phyloP scores from a whole-genome alignment of 2,329 filamentous ascomycete genomes.

The Pseudogymnoascus sp. region DNA sequence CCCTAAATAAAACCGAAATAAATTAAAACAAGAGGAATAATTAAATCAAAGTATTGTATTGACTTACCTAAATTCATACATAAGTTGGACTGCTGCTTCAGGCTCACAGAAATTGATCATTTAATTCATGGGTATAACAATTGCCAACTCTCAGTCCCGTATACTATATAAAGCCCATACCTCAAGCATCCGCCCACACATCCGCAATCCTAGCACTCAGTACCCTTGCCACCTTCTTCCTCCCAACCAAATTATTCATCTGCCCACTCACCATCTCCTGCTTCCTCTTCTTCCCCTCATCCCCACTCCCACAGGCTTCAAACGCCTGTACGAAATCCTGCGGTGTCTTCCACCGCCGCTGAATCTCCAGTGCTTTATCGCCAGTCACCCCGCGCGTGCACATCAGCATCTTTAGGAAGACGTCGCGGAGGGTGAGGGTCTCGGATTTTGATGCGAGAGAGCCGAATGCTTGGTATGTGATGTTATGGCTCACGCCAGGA shows the following conservation, averaged over 20 bases:
- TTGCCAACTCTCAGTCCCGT: neutral
- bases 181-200: conserved; percentile 53
- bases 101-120: neutral
- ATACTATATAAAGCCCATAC: neutral
- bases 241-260: conserved; percentile 51
- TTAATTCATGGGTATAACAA: neutral
- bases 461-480: conserved; percentile 64
- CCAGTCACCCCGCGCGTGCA: conserved; percentile 66
- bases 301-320: conserved; percentile 40
- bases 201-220: conserved; percentile 64
- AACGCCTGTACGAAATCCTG: conserved; percentile 63
- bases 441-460: conserved; percentile 68
- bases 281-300: conserved; percentile 43
- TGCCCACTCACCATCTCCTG: conserved; percentile 50
- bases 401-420: conserved; percentile 82
- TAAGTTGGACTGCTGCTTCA: neutral
- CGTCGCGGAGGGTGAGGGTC: conserved; percentile 61
- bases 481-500: conserved; percentile 44
- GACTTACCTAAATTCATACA: neutral
- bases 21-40: neutral
- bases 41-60: neutral
- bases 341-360: conserved; percentile 69
- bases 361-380: conserved; percentile 72
- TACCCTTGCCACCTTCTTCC: conserved; percentile 57
- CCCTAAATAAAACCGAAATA: neutral